Base-by-base conservation (phyloP, 495 filamentous ascomycete species). In the Xylaria nigripes region DNA sequence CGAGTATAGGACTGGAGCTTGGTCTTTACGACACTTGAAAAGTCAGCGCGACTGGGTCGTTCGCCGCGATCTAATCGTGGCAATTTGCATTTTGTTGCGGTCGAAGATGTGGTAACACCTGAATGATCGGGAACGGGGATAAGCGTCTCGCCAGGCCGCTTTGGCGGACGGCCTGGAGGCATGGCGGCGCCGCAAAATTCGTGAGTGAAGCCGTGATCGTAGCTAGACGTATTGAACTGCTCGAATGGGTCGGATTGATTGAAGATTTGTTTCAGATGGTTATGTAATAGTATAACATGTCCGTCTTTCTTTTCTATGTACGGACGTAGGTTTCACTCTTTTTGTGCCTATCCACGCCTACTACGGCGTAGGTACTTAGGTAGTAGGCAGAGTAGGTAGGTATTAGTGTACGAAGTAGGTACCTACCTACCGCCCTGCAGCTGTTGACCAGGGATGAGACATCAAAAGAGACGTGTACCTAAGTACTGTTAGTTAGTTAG, bases 11-110 rank as follows among this genome's bases (percentile, higher is more conserved):
- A 77, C 55, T 76, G 75, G 46, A 84, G 68, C 61, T 80, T 80
- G 68, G 78, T 82, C 72, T 80, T 82, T 32, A 89, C 82, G 44
- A 79, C 76, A 52, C 73, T 79, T 3, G 85, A 87, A 59, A 86
- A 87, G 45, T 88, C 81, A 23, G 81, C 78, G 32, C 79, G 66
- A 29, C 63, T 62, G 18, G 56, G 19, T 10, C 51, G 51, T 2
- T 54, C 51, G 22, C 51, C 43, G 25, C 70, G 73, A 43, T 78
- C 75, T n/a, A 75, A 54, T 32, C 75, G 71, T 38, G 71, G 64
- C 45, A 76, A 55, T 60, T 78, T 80, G 54, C 68, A 62, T 65
- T 75, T 76, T 43, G 69, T 53, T 0, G 48, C 56, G 54, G 55
- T 68, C 57, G 46, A 59, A 24, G 19, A 66, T 13, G 48, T 41